These are phyloP conservation scores for Sporothrix mexicana DNA, from an alignment of 2,329 filamentous ascomycete genomes.

Conservation along the genomic window DNA sequence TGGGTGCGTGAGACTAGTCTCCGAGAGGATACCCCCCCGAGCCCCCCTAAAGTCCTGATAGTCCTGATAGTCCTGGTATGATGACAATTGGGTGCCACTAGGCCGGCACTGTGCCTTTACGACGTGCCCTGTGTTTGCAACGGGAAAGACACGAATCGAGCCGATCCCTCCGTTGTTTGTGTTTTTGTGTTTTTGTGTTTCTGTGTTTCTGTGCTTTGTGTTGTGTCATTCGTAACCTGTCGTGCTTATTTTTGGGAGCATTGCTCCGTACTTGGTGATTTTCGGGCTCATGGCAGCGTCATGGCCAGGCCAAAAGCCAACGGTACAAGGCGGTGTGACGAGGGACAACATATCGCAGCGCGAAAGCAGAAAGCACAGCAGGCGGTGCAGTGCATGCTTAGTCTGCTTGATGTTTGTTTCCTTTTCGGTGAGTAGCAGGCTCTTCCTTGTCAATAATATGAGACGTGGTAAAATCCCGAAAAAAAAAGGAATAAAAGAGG, in stretches of 20 bases:
- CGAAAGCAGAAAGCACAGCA: neutral
- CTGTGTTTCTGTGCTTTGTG: neutral
- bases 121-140: neutral
- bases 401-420: neutral
- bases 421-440: neutral
- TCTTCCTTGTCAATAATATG: neutral
- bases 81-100: neutral
- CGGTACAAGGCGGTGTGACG: neutral
- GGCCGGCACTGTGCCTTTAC: conserved; percentile 3
- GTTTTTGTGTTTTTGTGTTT: neutral
- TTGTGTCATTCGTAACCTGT: neutral
- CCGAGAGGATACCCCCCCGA: too few species aligned
- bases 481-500: neutral
- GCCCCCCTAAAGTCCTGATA: too few species aligned
- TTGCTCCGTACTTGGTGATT: too few species aligned
- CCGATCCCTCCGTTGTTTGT: neutral
- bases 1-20: neutral
- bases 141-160: neutral
- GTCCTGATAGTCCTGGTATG: neutral
- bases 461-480: neutral
- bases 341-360: neutral
- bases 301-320: too few species aligned
- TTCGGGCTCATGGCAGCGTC: too few species aligned
- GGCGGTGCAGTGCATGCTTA: neutral
- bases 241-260: neutral